Conservation (phyloP, 2,329 filamentous ascomycete genomes). For the Verticillium nubilum region DNA sequence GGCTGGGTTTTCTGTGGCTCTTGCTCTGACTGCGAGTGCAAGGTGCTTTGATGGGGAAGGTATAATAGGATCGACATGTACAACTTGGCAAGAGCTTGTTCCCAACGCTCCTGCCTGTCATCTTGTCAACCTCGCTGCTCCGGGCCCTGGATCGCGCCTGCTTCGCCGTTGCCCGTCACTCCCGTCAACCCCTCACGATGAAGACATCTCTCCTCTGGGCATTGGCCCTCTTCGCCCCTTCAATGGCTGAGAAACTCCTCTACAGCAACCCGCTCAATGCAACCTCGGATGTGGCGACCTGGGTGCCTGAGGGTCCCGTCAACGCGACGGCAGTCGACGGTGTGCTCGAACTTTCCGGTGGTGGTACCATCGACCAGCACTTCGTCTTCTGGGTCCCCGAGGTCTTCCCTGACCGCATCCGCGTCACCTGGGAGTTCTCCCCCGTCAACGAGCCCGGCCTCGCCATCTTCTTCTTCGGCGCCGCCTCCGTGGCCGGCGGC, state of each 20-base stretch:
- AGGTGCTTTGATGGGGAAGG: neutral
- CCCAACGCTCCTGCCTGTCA: neutral
- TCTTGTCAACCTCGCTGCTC: too few relatives aligned
- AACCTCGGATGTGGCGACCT: constrained; percentile 17
- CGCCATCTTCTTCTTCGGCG: constrained; percentile 27
- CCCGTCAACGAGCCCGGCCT: constrained; percentile 23
- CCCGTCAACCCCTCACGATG: neutral
- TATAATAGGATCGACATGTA: neutral
- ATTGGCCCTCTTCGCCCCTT: constrained; percentile 2
- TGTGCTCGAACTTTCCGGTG: constrained; percentile 20
- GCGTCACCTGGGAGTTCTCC: constrained; percentile 25
- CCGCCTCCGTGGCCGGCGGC: constrained; percentile 17
- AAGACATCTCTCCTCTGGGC: constrained; percentile 1
- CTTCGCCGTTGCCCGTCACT: neutral
- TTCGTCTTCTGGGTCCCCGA: constrained; percentile 26
- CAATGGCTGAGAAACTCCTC: constrained; percentile 17
- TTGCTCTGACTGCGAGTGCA: neutral
- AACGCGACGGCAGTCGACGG: constrained; percentile 17
- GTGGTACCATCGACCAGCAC: constrained; percentile 18
- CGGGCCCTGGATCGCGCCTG: neutral
- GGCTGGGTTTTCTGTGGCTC: neutral
- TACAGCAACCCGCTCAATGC: constrained; percentile 24
- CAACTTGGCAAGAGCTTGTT: neutral
- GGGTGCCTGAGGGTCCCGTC: constrained; percentile 23
- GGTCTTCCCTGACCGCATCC: constrained; percentile 22